Evolutionary conservation across 2,329 filamentous ascomycete genomes (phyloP), one percentile per base, ranked within the genome.

Genomic region (Ophiostoma sp.): DNA sequence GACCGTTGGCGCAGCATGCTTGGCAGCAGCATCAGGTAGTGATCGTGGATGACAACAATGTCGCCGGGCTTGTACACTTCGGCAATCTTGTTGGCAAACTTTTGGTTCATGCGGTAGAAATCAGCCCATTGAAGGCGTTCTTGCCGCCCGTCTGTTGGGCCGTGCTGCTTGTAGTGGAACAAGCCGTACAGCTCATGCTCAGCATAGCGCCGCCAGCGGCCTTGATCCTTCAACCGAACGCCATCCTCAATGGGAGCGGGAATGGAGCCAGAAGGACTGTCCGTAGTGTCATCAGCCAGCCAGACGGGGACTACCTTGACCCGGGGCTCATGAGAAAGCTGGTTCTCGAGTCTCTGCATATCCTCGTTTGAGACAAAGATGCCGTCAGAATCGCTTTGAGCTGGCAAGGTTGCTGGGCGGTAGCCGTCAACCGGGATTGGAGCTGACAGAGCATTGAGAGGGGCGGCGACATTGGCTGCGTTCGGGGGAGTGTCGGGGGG

Each of bases 141-240:
- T 23, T 88, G 88, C 74, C 91, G 88, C 48, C 93, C 93, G 78
- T 97, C 92, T 15, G 89, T 92, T 1, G 94, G 93, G 78, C 94
- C 92, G 77, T 96, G 92, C 77, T 95, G 92, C 81, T 96, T 96
- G 84, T 98, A 98, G 80, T 98, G 94, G 78, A 97, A 93, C 11
- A 97, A 85, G 0, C 92, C 93, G 81, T 96, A 97, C 36, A 98
- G 84, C 76, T 97, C 92, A 77, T 94, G 89, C 81, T 97, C 93
- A 20, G 94, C 93, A 79, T 95, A 98, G 57, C 91, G 87, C 73
- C 93, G 87, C 94, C 95, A 98, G 73, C 93, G 85, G 41, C 85
- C 84, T 81, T 97, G 94, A 75, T 97, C 91, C 75, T 90, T 91
- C 73, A 98, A 83, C 52, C 86, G 83, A 68, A 94, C 86, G 54